Base-by-base conservation (phyloP, 371 early-diverging fungal species). In the Phascolomyces articulosus region DNA sequence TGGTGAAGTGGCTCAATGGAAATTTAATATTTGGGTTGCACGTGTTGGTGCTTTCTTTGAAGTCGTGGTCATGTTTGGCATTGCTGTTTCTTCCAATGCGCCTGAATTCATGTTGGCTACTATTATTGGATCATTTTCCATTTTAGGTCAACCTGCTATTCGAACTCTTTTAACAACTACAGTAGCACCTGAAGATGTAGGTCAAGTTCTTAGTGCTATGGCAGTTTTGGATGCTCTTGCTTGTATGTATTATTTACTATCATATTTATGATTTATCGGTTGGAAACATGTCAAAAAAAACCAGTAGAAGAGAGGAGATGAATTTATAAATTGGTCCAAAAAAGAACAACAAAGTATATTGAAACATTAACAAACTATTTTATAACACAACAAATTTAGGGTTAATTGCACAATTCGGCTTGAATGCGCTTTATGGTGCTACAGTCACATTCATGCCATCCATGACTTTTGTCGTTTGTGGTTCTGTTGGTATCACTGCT, bases 161-260 rank as follows among this genome's bases (percentile, higher is more conserved):
- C 75, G 76, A 8, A 75, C 85, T 0, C 58, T 87, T 1, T 24
- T 79, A 10, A 83, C 82, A 9, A 70, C 70, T 2, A 24, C 81
- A 9, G 85, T 85, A 10, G 67, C 73, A 27, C 80, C 84, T 7
- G 68, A 72, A 6, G 75, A 85, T 65, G 73, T 83, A 24, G 87
- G 85, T 13, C 75, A 82, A 27, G 62, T 82, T 13, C 49, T 84
- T 40, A 84, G 85, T 0, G 85, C 86, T 4, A 23, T 80, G 16
- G 79, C 83, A 15, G 71, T 79, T 1, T 58, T 85, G 11, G 87
- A 87, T 49, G 66, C 86, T 10, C 41, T 82, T 63, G 79, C 76
- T 13, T 69, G 82, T 60, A 79, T 78, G 67, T 72, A 15, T 6
- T 44, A 44, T n/a, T 34, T n/a, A 3, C n/a, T 44, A 18, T 62